Percentiles rank a stretch among this genome's conserved stretches.
These are phyloP conservation scores for Luffa aegyptiaca DNA, from an alignment of 306 rosid species.

Conservation along the genomic window DNA sequence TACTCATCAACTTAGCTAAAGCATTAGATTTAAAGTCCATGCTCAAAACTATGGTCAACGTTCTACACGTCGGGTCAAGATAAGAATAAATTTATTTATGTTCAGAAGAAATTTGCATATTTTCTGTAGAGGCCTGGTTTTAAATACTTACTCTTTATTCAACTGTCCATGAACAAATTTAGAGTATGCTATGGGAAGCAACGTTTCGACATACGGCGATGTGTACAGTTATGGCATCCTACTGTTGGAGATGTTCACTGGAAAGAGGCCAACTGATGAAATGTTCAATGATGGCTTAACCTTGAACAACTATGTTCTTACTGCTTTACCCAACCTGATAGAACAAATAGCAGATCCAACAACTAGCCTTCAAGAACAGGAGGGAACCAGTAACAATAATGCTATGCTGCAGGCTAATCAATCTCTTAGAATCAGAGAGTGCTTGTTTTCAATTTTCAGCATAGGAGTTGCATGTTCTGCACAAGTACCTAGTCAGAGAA, in stretches of 20 bases:
- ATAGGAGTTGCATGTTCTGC: slow-evolving; percentile 13
- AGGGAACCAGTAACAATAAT: neutral
- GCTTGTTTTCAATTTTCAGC: neutral
- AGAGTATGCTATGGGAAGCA: neutral
- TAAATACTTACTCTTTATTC: neutral
- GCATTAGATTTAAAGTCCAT: too few species aligned
- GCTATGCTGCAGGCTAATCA: neutral
- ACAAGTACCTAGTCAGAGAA: neutral
- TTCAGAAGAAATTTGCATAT: neutral
- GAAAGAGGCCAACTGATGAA: slow-evolving; percentile 14
- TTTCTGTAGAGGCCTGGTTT: neutral
- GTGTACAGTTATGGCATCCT: slow-evolving; percentile 20
- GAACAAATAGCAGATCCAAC: slow-evolving; percentile 2
- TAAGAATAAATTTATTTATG: too few species aligned
- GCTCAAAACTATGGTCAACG: neutral
- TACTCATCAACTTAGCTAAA: neutral
- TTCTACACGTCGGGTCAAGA: neutral
- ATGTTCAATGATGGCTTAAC: slow-evolving; percentile 19
- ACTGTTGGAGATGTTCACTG: slow-evolving; percentile 16
- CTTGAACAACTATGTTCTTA: slow-evolving; percentile 16
- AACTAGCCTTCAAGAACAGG: neutral
- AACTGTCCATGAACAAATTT: neutral
- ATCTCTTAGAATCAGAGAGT: neutral
- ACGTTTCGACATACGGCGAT: slow-evolving; percentile 8
- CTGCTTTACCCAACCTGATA: slow-evolving; percentile 3